Base-by-base conservation (phyloP, 2,329 filamentous ascomycete species). In the Ploettnerulaceae sp. region DNA sequence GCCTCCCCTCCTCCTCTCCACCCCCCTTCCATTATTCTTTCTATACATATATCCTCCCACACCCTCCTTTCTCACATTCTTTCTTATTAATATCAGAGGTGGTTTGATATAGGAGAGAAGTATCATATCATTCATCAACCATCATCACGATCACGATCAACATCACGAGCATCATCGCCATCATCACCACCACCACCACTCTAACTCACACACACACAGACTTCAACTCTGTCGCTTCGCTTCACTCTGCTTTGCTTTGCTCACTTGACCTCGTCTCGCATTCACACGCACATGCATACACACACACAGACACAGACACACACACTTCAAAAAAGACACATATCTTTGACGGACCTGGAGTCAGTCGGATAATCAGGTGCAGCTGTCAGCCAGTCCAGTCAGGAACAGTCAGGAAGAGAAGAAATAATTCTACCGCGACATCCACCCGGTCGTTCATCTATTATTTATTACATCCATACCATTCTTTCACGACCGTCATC, bases 361-460 rank as follows among this genome's bases (percentile, higher is more conserved):
- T 40, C 37, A 21, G 37, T 40, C 37, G 37, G 37, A 40, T 40
- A 40, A 29, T 40, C 37, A 40, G 37, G 37, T 40, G 37, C 37
- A 40, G 41, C 40, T 42, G 21, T 53, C 48, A 47, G 47, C 41
- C 40, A 32, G 34, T n/a, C n/a, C n/a, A n/a, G n/a, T n/a, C n/a
- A n/a, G n/a, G n/a, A n/a, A n/a, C n/a, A n/a, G n/a, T n/a, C n/a
- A n/a, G n/a, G n/a, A n/a, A n/a, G n/a, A n/a, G n/a, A n/a, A n/a
- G n/a, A n/a, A n/a, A 43, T 41, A 33, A 24, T 24, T 33, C 22
- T 15, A 42, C n/a, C n/a, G n/a, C n/a, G n/a, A 20, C 21, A 21
- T 21, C 21, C 28, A n/a, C n/a, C n/a, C n/a, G n/a, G n/a, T n/a
- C n/a, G n/a, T n/a, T n/a, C n/a, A n/a, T n/a, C n/a, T n/a, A n/a